phyloP scores from a whole-genome alignment of 306 rosid genomes.

The Luffa aegyptiaca region DNA sequence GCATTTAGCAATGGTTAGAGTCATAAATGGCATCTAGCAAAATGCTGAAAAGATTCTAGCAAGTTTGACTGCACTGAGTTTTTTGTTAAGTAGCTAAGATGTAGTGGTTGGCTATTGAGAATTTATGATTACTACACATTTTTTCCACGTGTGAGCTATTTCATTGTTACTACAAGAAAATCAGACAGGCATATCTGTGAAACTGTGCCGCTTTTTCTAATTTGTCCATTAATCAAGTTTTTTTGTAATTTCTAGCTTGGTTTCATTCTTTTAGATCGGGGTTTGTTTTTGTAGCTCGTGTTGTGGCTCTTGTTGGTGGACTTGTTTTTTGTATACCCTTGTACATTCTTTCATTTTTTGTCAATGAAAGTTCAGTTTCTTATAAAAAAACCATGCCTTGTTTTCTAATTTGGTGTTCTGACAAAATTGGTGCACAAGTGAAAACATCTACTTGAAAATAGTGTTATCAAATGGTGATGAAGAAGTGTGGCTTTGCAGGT shows the following conservation, averaged over 20 bases:
- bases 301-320: no score
- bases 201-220: not conserved
- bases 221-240: not conserved
- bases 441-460: not conserved
- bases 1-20: not conserved
- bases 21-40: not conserved
- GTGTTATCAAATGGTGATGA: not conserved
- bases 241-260: no score
- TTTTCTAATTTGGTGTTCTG: not conserved
- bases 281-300: no score
- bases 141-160: not conserved
- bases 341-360: no score
- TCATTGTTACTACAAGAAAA: not conserved
- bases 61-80: not conserved
- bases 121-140: not conserved
- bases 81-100: not conserved
- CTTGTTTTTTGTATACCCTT: no score
- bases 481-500: slow-evolving; percentile 1
- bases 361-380: no score
- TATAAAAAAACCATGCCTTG: no score
- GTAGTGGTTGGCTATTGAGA: not conserved
- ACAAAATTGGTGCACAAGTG: not conserved
- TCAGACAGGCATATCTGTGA: not conserved
- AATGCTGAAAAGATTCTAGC: not conserved
- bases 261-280: no score